Conservation (phyloP, 192 early-diverging fungal genomes). For the Coemansia reversa region DNA sequence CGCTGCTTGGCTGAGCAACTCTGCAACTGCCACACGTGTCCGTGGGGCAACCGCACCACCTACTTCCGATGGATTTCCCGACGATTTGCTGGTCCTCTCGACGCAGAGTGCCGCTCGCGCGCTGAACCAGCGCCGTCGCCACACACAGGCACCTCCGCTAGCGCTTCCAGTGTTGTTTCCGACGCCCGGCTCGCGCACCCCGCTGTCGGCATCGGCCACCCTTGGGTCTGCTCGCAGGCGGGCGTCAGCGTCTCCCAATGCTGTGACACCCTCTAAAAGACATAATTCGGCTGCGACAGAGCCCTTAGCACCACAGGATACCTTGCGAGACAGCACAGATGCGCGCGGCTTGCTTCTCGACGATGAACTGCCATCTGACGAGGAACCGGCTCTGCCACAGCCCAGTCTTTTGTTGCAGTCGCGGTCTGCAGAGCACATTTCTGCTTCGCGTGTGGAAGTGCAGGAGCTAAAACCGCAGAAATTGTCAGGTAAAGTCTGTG, state of each 20-base stretch:
- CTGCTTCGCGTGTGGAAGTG: background rate
- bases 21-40: background rate
- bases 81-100: constrained; percentile 8
- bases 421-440: background rate
- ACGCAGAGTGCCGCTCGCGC: constrained; percentile 6
- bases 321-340: background rate
- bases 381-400: constrained; percentile 10
- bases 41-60: background rate
- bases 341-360: background rate
- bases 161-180: background rate
- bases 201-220: too few relatives aligned
- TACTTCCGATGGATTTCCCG: constrained; percentile 22
- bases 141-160: background rate
- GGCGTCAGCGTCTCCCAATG: too few relatives aligned
- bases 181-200: too few relatives aligned
- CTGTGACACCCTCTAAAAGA: too few relatives aligned
- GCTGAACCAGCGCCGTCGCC: background rate
- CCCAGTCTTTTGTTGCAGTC: constrained; percentile 15
- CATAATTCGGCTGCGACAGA: too few relatives aligned
- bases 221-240: too few relatives aligned
- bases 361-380: background rate
- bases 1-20: background rate
- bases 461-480: background rate
- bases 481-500: background rate
- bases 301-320: too few relatives aligned